Percentiles rank a stretch among this genome's conserved stretches.
Evolutionary conservation across 768 basidiomycete genomes (phyloP).

Genomic region (Lenzites betulinus): DNA sequence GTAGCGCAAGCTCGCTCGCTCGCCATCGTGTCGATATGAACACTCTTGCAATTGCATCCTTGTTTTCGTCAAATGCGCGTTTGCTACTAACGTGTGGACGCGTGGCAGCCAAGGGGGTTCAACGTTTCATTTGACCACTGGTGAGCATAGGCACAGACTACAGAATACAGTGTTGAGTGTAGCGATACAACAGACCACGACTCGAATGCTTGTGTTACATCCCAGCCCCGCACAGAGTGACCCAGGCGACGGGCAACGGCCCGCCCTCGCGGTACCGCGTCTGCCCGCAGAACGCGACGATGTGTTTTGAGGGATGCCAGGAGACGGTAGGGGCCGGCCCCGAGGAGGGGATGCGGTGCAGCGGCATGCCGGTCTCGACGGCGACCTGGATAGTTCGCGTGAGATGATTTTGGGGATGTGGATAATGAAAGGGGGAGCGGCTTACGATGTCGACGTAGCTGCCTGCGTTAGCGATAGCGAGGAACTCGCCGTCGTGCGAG

Average conservation of each 20-base stretch:
- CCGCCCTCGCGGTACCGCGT: slow-evolving; percentile 65
- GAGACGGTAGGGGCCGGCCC: slow-evolving; percentile 74
- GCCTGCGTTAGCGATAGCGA: slow-evolving; percentile 74
- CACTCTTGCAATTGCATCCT: slow-evolving; percentile 2
- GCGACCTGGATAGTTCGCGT: slow-evolving; percentile 55
- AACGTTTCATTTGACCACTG: too few relatives aligned
- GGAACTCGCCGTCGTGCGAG: slow-evolving; percentile 81
- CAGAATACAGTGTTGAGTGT: background rate
- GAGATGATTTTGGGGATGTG: background rate
- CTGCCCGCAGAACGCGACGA: slow-evolving; percentile 83
- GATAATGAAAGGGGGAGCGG: background rate
- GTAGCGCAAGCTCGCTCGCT: slow-evolving; percentile 18
- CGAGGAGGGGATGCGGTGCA: slow-evolving; percentile 76
- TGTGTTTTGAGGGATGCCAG: slow-evolving; percentile 82
- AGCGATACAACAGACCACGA: background rate
- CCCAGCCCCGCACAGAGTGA: slow-evolving; percentile 68
- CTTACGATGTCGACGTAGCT: slow-evolving; percentile 78
- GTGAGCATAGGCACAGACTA: too few relatives aligned
- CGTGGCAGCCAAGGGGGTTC: background rate
- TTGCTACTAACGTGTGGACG: background rate
- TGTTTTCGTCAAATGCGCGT: background rate
- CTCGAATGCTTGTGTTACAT: too few relatives aligned
- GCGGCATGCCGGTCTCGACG: slow-evolving; percentile 70
- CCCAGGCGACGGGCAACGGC: slow-evolving; percentile 63
- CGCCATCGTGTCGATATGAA: slow-evolving; percentile 10